phyloP scores from a whole-genome alignment of 768 basidiomycete genomes.

The Rhizopogon salebrosus region DNA sequence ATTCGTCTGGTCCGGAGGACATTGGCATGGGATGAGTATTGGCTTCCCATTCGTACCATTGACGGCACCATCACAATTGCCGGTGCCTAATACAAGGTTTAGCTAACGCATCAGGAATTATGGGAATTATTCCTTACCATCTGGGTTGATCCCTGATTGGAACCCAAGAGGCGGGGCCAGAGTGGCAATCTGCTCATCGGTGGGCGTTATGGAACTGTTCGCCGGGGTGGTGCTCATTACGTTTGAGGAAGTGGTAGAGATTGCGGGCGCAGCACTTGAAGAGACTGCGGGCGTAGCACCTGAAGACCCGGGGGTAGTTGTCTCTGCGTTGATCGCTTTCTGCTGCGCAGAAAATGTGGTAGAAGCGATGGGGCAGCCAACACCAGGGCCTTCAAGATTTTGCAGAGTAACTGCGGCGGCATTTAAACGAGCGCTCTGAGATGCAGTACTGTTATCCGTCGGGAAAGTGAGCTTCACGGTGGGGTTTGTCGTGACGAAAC shows the following conservation, averaged over 20 bases:
- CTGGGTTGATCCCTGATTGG: conserved; percentile 51
- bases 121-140: conserved; percentile 33
- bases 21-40: conserved; percentile 29
- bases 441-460: conserved; percentile 45
- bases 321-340: conserved; percentile 19
- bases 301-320: conserved; percentile 2
- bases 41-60: conserved; percentile 26
- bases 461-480: conserved; percentile 56
- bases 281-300: neutral
- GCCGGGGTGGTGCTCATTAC: neutral
- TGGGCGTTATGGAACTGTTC: conserved; percentile 10
- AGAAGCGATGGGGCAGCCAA: conserved; percentile 61
- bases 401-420: conserved; percentile 65
- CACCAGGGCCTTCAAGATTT: conserved; percentile 63
- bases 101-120: neutral
- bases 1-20: conserved; percentile 24
- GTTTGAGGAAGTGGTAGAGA: neutral
- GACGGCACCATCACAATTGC: conserved; percentile 33
- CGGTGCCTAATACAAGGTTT: conserved; percentile 20
- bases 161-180: conserved; percentile 58
- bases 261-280: neutral
- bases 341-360: conserved; percentile 50
- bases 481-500: conserved; percentile 64
- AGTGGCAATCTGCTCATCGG: conserved; percentile 26
- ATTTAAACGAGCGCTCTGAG: conserved; percentile 52